Percentiles rank a stretch among this genome's conserved stretches.
These are phyloP conservation scores for Solanum hybrid DNA, from an alignment of 305 asterid species.

Conservation along the genomic window DNA sequence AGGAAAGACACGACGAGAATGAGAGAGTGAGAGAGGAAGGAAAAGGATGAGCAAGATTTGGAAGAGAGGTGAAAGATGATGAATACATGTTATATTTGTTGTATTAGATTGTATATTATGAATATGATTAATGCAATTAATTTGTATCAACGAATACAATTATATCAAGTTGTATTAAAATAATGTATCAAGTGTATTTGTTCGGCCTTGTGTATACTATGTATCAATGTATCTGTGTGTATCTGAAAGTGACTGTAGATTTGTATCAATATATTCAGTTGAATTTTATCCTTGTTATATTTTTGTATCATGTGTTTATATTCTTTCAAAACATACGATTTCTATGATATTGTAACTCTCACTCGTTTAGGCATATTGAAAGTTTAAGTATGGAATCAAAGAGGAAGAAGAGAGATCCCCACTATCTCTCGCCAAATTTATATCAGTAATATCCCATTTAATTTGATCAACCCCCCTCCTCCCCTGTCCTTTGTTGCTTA, in stretches of 20 bases:
- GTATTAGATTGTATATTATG: too few relatives aligned
- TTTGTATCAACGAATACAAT: background rate
- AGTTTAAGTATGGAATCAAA: background rate
- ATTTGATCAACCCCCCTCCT: background rate
- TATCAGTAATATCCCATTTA: background rate
- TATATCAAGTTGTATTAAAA: background rate
- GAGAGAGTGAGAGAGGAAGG: too few relatives aligned
- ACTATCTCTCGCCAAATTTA: background rate
- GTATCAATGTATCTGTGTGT: background rate
- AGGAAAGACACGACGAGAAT: too few relatives aligned
- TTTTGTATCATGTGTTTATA: background rate
- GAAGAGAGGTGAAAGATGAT: background rate
- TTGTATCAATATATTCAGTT: background rate
- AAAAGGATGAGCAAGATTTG: background rate
- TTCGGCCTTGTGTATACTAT: background rate
- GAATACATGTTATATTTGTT: background rate
- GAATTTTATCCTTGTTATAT: background rate
- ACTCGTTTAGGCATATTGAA: background rate
- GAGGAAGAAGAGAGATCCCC: background rate
- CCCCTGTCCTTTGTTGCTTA: background rate
- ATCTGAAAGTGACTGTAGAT: background rate
- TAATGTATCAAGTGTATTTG: too few relatives aligned
- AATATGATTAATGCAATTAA: too few relatives aligned
- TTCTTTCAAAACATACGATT: background rate
- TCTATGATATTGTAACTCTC: background rate